Base-by-base conservation (phyloP, 23 red algal genomes). In the Gracilaria gracilis region DNA sequence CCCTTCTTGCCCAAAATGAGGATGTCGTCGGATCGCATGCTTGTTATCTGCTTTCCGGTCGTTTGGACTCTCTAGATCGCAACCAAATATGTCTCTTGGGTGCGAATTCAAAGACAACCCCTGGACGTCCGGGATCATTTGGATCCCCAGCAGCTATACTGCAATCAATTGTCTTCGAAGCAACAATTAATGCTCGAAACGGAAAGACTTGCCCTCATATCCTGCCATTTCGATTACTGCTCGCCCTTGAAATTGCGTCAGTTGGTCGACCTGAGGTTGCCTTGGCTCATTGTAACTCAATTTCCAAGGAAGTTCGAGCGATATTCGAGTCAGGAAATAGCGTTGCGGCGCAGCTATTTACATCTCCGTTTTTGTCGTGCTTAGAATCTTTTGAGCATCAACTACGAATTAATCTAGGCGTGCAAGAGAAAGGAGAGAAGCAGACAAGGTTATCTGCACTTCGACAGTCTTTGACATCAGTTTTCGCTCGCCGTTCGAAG, bases 11-110 rank as follows among this genome's bases (percentile, higher is more conserved):
- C 13, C 73, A 70, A 57, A 35, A 67, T 39, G 20, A 34, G 21
- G 87, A 90, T 40, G 34, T 67, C 20, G 76, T 90, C 57, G 87
- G 55, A 28, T 72, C 65, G 0, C 87, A 90, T 67, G 76, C 81
- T 4, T 90, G 87, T 74, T 90, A 90, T 80, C 55, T 90, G 13
- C 38, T 90, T 55, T 90, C 87, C 0, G 87, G 87, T 15, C 87
- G 76, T 48, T 21, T 90, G 36, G n/a, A 64, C 15, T 20, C 46
- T 35, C 59, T 90, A 39, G 76, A 90, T 57, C 49, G 35, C 36
- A 76, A 34, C 14, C 16, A 15, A 79, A 67, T 71, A 31, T 27
- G 32, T 49, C 51, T 90, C 12, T 35, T 90, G 33, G 87, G 87
- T 34, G 87, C 55, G 12, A 58, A 80, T 67, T 19, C 40, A 23